Base-by-base conservation (phyloP, 768 basidiomycete species). In the Nidularia pulvinata region DNA sequence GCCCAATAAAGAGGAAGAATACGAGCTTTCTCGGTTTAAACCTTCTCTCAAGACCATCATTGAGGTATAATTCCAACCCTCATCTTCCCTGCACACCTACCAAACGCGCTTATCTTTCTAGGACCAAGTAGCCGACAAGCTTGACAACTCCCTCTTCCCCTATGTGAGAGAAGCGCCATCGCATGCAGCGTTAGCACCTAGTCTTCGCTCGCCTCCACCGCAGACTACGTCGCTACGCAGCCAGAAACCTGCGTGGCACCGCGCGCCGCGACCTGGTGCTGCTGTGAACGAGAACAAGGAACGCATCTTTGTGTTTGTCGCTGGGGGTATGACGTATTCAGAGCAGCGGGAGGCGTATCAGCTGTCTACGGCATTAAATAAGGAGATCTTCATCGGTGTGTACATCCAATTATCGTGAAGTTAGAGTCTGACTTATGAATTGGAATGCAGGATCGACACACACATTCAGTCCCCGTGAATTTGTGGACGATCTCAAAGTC, bases 351-450 rank as follows among this genome's bases (percentile, higher is more conserved):
- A 94, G 62, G 88, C 84, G 46, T 98, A 98, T 64, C 78, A 86
- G 48, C 76, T 96, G 13, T 89, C 93, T 3, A 77, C 75, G 46
- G 66, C 83, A 2, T 66, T 93, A 50, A 88, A 89, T 62, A 94
- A 89, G 69, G 97, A 99, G 61, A 82, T 98, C 50, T 91, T 86
- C 69, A 91, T 99, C 53, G 97, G 96, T 96, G n/a, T n/a, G n/a
- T n/a, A n/a, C n/a, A n/a, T n/a, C n/a, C n/a, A n/a, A n/a, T n/a
- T n/a, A n/a, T n/a, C n/a, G n/a, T n/a, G n/a, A n/a, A n/a, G n/a
- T n/a, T n/a, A n/a, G n/a, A n/a, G n/a, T n/a, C n/a, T n/a, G n/a
- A n/a, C n/a, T n/a, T n/a, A n/a, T n/a, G n/a, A n/a, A n/a, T n/a
- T n/a, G n/a, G n/a, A n/a, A n/a, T 30, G n/a, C 32, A 96, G 96